These are phyloP conservation scores for Globisporangium irregulare DNA, from an alignment of 352 stramenopile genomes.

Conservation along the genomic window DNA sequence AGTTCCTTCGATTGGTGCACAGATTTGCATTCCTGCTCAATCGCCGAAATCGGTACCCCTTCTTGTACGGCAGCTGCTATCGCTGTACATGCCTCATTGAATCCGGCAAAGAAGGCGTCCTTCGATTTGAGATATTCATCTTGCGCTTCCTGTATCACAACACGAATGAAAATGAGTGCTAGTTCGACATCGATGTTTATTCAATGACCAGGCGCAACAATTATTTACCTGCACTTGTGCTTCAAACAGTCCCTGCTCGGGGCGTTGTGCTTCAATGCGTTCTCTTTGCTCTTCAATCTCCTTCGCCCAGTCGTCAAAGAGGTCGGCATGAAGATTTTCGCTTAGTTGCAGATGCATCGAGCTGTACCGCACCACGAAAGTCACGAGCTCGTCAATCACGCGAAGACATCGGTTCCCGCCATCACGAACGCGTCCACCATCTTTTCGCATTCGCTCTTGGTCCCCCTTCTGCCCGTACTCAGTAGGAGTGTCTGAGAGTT, in stretches of 20 bases:
- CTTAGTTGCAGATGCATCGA: slow-evolving; percentile 29
- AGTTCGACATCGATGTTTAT: background rate
- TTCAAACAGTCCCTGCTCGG: background rate
- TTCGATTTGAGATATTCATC: background rate
- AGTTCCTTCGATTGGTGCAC: background rate
- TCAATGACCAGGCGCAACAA: background rate
- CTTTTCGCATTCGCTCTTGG: background rate
- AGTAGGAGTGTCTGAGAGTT: background rate
- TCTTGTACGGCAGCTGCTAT: background rate
- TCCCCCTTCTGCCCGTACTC: background rate
- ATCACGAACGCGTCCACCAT: background rate
- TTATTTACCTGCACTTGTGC: background rate
- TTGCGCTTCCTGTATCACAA: background rate
- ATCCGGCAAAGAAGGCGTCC: background rate
- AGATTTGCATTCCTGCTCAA: background rate
- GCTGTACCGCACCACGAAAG: slow-evolving; percentile 28
- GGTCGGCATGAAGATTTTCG: slow-evolving; percentile 11
- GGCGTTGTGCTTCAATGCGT: background rate
- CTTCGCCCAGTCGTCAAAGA: slow-evolving; percentile 13
- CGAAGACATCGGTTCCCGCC: slow-evolving; percentile 18
- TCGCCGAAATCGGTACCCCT: background rate
- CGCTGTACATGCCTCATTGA: background rate
- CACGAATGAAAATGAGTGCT: background rate
- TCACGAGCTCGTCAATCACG: slow-evolving; percentile 31
- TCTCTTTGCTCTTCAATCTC: slow-evolving; percentile 2